Base-by-base conservation (phyloP, 1,284 basidiomycete genomes). In the Schizophyllum amplum region DNA sequence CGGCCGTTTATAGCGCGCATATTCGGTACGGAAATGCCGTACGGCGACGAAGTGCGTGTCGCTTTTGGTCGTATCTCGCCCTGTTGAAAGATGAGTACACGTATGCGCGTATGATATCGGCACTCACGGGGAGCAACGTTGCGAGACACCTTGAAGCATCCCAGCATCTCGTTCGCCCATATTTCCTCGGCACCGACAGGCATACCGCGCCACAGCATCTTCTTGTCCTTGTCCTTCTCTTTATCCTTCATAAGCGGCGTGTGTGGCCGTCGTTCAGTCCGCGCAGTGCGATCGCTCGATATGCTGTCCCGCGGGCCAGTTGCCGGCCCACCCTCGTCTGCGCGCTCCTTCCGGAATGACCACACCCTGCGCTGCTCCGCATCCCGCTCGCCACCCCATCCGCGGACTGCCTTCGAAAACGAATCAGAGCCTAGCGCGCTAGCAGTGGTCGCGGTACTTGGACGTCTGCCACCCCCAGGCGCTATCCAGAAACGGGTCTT, bases 31-130 rank as follows among this genome's bases (percentile, higher is more conserved):
- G 57, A 82, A 74, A 58, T 83, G 82, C 2, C 76, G 73, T 47
- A 89, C 73, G 56, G 81, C 80, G 9, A 90, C 72, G 24, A 88
- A 82, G 60, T 88, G 85, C 59, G 86, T 85, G 9, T 76, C 75
- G 15, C 78, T 78, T 68, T 86, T 84, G 50, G 74, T 66, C 22
- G 80, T 69, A 67, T 84, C 80, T 55, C 74, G 66, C 58, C 72
- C 63, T 50, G 57, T 27, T 55, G 47, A 59, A 48, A 52, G 57
- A 46, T 55, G 52, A 55, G 15, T 58, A 56, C 27, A 48, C 50
- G 54, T 53, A 55, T 55, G n/a, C 55, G 50, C 25, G 50, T 15
- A 54, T 21, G 33, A 55, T 47, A 57, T 53, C 54, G 23, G 50
- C 22, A 76, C 80, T 56, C 65, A 84, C 82, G 72, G 62, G 69